A percentile compares a stretch with the other conserved stretches of the same genome.
phyloP scores from a whole-genome alignment of 164 flowering plant genomes.

The Platanus orientalis region DNA sequence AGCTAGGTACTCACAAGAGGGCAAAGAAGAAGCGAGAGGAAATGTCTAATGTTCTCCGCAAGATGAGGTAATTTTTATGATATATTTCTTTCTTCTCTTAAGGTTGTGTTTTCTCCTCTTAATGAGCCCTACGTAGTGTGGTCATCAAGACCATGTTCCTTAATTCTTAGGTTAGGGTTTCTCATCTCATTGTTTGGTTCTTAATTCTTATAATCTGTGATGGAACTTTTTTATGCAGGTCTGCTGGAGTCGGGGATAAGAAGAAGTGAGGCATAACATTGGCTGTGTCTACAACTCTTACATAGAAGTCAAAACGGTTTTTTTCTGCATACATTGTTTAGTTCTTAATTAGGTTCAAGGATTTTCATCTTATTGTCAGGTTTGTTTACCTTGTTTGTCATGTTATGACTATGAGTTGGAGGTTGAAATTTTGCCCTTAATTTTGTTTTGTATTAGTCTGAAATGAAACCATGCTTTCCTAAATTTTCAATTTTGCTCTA shows the following conservation, averaged over 20 bases:
- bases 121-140: neutral
- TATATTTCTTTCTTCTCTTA: neutral
- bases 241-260: constrained; percentile 32
- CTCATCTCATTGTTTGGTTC: too few relatives aligned
- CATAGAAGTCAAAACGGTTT: too few relatives aligned
- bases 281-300: neutral
- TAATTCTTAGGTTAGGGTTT: too few relatives aligned
- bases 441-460: neutral
- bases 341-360: too few relatives aligned
- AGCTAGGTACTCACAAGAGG: constrained; percentile 62
- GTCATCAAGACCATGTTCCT: too few relatives aligned
- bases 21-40: constrained; percentile 68
- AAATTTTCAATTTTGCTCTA: too few relatives aligned
- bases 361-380: too few relatives aligned
- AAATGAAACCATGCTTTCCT: neutral
- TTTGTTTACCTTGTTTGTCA: neutral
- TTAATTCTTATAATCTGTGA: neutral
- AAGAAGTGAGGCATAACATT: constrained; percentile 23
- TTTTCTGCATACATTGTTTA: too few relatives aligned
- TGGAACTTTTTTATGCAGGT: constrained; percentile 17
- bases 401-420: neutral
- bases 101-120: neutral
- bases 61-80: constrained; percentile 38
- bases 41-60: constrained; percentile 48
- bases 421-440: neutral